Conservation (phyloP, 2,329 filamentous ascomycete genomes). For the Tolypocladium sp. region DNA sequence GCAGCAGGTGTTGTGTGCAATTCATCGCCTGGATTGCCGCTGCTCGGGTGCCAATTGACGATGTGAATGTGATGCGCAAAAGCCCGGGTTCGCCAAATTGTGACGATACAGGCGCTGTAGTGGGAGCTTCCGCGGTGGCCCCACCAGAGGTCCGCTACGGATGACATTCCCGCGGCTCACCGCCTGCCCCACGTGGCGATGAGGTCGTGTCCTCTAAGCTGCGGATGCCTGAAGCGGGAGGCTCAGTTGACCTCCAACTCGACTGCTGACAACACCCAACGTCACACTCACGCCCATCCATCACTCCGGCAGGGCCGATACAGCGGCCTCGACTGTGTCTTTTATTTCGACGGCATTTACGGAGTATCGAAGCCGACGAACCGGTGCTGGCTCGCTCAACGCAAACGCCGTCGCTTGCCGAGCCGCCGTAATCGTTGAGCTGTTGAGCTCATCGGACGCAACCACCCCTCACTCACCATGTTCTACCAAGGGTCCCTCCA, state of each 20-base stretch:
- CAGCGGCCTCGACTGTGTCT: background rate
- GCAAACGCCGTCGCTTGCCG: background rate
- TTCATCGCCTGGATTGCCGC: constrained; percentile 14
- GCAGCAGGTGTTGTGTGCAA: constrained; percentile 13
- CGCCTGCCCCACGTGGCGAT: constrained; percentile 7
- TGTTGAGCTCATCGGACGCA: background rate
- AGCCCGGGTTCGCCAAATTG: background rate
- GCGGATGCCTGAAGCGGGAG: background rate
- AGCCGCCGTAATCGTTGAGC: background rate
- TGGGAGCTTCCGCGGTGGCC: background rate
- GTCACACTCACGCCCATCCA: background rate
- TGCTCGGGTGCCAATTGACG: background rate
- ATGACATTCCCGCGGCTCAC: constrained; percentile 1
- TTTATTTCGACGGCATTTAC: background rate
- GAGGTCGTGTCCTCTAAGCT: background rate
- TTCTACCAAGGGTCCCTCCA: constrained; percentile 77
- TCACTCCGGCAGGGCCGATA: background rate
- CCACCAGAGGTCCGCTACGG: background rate
- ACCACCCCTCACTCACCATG: constrained; percentile 36
- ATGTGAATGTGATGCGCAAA: background rate
- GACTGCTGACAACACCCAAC: background rate
- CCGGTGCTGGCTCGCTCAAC: background rate
- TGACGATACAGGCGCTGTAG: background rate
- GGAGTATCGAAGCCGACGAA: background rate
- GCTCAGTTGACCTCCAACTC: too few species aligned